Evolutionary conservation across 805 yeast species (phyloP).

Genomic region (Lipomyces orientalis): DNA sequence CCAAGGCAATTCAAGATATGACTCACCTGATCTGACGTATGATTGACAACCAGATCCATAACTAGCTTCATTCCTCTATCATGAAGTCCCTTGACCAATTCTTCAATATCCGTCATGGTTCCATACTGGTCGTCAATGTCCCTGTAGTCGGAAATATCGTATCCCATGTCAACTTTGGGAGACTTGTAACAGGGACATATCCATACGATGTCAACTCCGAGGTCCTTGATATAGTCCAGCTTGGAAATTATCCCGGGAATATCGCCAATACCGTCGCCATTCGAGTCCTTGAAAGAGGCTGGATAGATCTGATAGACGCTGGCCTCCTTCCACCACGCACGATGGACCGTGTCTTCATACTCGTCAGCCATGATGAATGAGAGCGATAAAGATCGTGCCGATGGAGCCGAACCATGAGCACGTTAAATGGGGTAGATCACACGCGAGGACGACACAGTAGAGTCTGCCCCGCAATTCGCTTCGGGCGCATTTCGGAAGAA

Average conservation of each 20-base stretch:
- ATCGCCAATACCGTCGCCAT: conserved; percentile 66
- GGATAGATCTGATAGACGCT: conserved; percentile 64
- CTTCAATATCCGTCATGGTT: conserved; percentile 40
- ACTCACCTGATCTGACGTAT: conserved; percentile 51
- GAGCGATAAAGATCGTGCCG: not conserved
- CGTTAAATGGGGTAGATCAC: not conserved
- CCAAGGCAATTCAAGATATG: not conserved
- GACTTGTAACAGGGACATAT: conserved; percentile 63
- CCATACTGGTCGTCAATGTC: conserved; percentile 49
- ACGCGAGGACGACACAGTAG: no score
- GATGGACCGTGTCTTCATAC: not conserved
- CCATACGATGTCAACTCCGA: conserved; percentile 63
- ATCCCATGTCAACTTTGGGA: conserved; percentile 69
- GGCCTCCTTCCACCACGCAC: conserved; percentile 7
- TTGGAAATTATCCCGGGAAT: conserved; percentile 58
- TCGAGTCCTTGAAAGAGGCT: conserved; percentile 64
- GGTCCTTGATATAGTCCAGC: conserved; percentile 56
- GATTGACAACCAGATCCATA: conserved; percentile 64
- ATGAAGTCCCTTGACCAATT: conserved; percentile 56
- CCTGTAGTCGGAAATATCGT: conserved; percentile 62
- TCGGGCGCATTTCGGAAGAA: no score
- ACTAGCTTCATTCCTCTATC: conserved; percentile 58
- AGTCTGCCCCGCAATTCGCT: no score
- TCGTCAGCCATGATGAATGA: not conserved
- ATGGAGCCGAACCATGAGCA: not conserved